Conservation (phyloP, 2,329 filamentous ascomycete species). For the Verticillium tricorpus region DNA sequence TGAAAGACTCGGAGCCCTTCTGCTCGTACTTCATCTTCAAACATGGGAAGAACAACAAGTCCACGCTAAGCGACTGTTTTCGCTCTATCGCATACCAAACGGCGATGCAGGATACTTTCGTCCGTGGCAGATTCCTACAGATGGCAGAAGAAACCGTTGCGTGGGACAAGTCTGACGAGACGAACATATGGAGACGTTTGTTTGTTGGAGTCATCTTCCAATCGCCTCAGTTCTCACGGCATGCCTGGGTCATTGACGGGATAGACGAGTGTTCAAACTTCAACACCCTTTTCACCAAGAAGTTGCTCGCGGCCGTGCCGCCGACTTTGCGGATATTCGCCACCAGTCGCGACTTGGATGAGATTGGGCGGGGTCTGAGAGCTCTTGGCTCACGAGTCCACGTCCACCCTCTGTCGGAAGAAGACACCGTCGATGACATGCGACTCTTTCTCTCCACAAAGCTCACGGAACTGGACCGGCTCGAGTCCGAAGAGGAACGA, state of each 20-base stretch:
- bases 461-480: conserved; percentile 14
- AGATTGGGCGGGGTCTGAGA: conserved; percentile 18
- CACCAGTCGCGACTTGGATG: conserved; percentile 20
- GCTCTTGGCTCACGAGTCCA: conserved; percentile 13
- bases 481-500: conserved; percentile 9
- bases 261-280: conserved; percentile 23
- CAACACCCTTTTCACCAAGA: conserved; percentile 12
- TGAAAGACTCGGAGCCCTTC: conserved; percentile 8
- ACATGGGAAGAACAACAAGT: conserved; percentile 15
- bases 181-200: conserved; percentile 18
- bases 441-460: conserved; percentile 15
- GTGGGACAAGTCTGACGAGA: conserved; percentile 19
- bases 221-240: conserved; percentile 10
- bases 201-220: conserved; percentile 20
- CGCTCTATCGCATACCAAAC: conserved; percentile 23
- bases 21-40: conserved; percentile 26
- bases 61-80: conserved; percentile 19
- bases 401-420: conserved; percentile 11
- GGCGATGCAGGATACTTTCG: conserved; percentile 16
- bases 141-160: conserved; percentile 11
- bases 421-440: conserved; percentile 20
- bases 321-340: conserved; percentile 19
- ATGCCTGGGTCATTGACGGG: conserved; percentile 25
- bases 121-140: conserved; percentile 14
- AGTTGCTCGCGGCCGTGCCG: conserved; percentile 14